Evolutionary conservation across 2,329 filamentous ascomycete genomes (phyloP).

Genomic region (Microdochium paspali): DNA sequence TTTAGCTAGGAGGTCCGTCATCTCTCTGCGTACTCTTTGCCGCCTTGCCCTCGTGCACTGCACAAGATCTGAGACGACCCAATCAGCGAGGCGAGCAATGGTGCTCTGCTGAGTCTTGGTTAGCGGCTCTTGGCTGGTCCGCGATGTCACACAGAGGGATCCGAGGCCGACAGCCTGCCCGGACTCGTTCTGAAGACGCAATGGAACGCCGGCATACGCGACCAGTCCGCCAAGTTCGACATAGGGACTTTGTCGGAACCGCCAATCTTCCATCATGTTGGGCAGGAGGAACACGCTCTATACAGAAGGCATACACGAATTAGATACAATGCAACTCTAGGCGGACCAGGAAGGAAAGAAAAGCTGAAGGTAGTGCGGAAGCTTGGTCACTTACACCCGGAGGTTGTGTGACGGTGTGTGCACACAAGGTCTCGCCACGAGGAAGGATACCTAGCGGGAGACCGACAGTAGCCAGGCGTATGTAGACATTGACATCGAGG

Average conservation of each 20-base stretch:
- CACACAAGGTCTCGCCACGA: slow-evolving; percentile 27
- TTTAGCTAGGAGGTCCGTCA: slow-evolving; percentile 22
- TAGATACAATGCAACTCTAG: neutral
- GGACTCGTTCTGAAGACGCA: slow-evolving; percentile 26
- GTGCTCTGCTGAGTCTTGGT: slow-evolving; percentile 16
- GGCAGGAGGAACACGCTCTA: slow-evolving; percentile 28
- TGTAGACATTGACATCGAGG: slow-evolving; percentile 30
- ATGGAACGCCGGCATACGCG: slow-evolving; percentile 29
- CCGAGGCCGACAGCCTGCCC: slow-evolving; percentile 29
- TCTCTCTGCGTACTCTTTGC: slow-evolving; percentile 26
- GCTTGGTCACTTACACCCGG: slow-evolving; percentile 13
- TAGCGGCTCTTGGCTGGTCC: slow-evolving; percentile 19
- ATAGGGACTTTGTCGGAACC: slow-evolving; percentile 28
- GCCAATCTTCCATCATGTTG: slow-evolving; percentile 32
- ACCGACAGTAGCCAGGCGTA: slow-evolving; percentile 29
- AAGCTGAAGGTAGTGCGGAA: neutral
- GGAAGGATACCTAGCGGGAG: slow-evolving; percentile 30
- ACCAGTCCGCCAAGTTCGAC: slow-evolving; percentile 27
- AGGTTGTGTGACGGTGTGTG: slow-evolving; percentile 20
- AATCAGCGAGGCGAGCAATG: slow-evolving; percentile 17
- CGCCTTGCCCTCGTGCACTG: slow-evolving; percentile 24
- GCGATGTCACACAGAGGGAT: slow-evolving; percentile 31
- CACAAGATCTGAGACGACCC: slow-evolving; percentile 29
- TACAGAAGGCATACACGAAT: neutral
- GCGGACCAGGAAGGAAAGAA: neutral